Evolutionary conservation across 768 basidiomycete species (phyloP).

Genomic region (Amanita polypyramis): DNA sequence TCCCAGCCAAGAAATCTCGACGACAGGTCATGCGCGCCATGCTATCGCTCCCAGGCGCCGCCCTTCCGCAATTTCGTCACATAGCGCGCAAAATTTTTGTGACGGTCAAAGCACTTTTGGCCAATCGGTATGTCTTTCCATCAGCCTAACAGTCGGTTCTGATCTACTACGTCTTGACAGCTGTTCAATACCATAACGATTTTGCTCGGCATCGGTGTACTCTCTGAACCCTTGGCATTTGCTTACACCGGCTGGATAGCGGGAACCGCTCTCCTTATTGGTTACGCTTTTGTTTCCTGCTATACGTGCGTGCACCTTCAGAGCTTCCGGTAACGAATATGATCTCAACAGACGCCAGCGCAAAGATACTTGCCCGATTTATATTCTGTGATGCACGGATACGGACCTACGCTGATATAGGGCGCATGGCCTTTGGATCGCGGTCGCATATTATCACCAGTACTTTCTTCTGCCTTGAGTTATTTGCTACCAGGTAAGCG

Average conservation of each 20-base stretch:
- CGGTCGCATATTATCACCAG: slow-evolving; percentile 56
- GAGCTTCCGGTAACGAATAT: neutral
- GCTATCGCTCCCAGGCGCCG: slow-evolving; percentile 17
- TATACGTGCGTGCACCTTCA: slow-evolving; percentile 58
- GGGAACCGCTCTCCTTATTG: slow-evolving; percentile 63
- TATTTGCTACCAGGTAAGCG: slow-evolving; percentile 67
- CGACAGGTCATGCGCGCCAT: slow-evolving; percentile 7
- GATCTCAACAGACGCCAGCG: slow-evolving; percentile 31
- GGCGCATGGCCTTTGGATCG: slow-evolving; percentile 78
- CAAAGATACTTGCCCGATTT: slow-evolving; percentile 74
- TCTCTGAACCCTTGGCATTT: slow-evolving; percentile 86
- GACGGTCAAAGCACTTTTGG: slow-evolving; percentile 62
- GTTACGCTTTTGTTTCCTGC: slow-evolving; percentile 74
- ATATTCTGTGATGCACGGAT: slow-evolving; percentile 61
- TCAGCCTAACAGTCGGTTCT: neutral
- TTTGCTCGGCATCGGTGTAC: slow-evolving; percentile 79
- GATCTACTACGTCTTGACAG: slow-evolving; percentile 24
- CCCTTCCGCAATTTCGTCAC: slow-evolving; percentile 22
- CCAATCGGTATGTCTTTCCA: slow-evolving; percentile 44
- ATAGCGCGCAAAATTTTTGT: slow-evolving; percentile 21
- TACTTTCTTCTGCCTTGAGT: slow-evolving; percentile 73
- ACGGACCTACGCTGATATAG: slow-evolving; percentile 84
- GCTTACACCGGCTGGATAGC: slow-evolving; percentile 84
- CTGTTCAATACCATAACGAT: slow-evolving; percentile 87
- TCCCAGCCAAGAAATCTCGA: slow-evolving; percentile 7